Evolutionary conservation across 75 land plant species (phyloP).

Genomic region (Sequoiadendron giganteum): DNA sequence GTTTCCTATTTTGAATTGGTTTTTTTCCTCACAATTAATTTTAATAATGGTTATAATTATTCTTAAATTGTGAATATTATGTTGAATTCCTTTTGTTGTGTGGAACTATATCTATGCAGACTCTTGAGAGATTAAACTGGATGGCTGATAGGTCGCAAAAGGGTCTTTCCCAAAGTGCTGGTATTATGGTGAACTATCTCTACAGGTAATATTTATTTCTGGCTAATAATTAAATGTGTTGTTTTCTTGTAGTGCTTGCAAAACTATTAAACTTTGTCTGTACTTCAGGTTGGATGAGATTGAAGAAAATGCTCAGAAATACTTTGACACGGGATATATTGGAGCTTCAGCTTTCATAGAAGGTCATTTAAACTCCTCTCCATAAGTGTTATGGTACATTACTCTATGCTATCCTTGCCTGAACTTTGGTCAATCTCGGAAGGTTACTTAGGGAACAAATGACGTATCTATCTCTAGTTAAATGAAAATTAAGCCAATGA

Average conservation of each 20-base stretch:
- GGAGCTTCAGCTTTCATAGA: conserved; percentile 26
- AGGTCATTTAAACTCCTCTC: neutral
- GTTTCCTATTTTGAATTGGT: neutral
- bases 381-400: neutral
- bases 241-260: neutral
- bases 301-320: conserved; percentile 64
- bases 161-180: conserved; percentile 77
- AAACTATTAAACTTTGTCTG: neutral
- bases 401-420: neutral
- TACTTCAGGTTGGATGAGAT: conserved; percentile 54
- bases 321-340: conserved; percentile 48
- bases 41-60: neutral
- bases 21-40: neutral
- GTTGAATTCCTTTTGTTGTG: neutral
- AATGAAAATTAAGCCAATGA: neutral
- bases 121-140: conserved; percentile 85
- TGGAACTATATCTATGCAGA: conserved; percentile 28
- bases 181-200: conserved; percentile 91
- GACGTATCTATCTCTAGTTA: neutral
- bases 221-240: neutral
- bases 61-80: neutral
- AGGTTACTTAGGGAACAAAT: neutral
- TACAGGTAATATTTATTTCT: conserved; percentile 54
- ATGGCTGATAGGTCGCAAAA: conserved; percentile 88
- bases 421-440: neutral